Base-by-base conservation (phyloP, 2,329 filamentous ascomycete species). In the Apiospora koreana region DNA sequence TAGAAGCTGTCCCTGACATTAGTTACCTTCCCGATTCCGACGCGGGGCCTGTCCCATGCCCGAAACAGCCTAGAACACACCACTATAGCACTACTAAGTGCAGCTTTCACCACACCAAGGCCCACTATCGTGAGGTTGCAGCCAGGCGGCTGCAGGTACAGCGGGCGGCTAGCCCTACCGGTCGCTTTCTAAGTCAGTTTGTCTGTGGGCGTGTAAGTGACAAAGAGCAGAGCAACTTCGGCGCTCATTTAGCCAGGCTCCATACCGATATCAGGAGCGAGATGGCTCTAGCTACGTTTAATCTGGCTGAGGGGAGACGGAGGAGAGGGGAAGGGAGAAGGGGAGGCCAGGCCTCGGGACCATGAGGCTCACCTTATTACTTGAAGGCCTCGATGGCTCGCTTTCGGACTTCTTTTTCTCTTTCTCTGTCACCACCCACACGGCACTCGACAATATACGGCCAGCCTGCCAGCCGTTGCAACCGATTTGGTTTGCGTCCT, bases 401-500 rank as follows among this genome's bases (percentile, higher is more conserved):
- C 50, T 42, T 71, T 58, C 58, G 65, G 69, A 64, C 41, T 69
- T 66, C 69, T 62, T 69, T 48, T 68, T 68, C 68, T 70, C 25
- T 65, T 68, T 69, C 48, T 67, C 62, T 48, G 35, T 70, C 68
- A 64, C 65, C 54, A 46, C 18, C 21, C 31, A 38, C 21, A 62
- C 54, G 54, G 31, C 54, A 38, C 54, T 70, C 54, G 74, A 75
- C 73, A 76, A 76, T 48, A 76, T 69, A 69, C 74, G 74, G 74
- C 69, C 69, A 73, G 43, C 50, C 45, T 71, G 72, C 75, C 70
- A 75, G 75, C 73, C 72, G 75, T 76, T 70, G 76, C 74, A 74
- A 65, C 75, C 74, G 65, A 69, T 67, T 76, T 73, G 66, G 76
- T 77, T 75, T 75, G 76, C 76, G 76, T 77, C 75, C 76, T 73